Evolutionary conservation across 2,329 filamentous ascomycete genomes (phyloP).

Genomic region (Pseudocercospora musae): DNA sequence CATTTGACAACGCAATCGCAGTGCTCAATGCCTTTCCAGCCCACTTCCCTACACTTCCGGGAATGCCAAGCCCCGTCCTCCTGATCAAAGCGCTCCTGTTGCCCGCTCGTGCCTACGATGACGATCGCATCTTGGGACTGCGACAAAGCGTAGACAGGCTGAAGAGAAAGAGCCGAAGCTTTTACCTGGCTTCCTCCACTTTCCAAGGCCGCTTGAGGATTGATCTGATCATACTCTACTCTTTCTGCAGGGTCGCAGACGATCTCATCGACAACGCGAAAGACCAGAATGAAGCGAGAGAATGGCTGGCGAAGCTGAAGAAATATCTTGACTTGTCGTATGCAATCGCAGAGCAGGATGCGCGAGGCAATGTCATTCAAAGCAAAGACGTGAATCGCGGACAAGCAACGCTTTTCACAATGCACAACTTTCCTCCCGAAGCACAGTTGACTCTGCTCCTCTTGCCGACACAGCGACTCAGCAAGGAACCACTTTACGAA

Average conservation of each 20-base stretch:
- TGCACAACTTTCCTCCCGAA: constrained; percentile 51
- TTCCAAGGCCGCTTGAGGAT: constrained; percentile 66
- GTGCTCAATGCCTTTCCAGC: constrained; percentile 62
- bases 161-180: constrained; percentile 65
- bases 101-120: constrained; percentile 53
- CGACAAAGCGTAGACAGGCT: constrained; percentile 58
- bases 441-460: constrained; percentile 56
- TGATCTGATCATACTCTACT: constrained; percentile 67
- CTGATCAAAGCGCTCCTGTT: constrained; percentile 54
- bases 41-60: constrained; percentile 52
- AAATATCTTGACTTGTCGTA: constrained; percentile 57
- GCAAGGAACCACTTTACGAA: constrained; percentile 58
- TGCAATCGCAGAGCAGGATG: constrained; percentile 24
- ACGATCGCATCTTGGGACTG: constrained; percentile 56
- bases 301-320: constrained; percentile 59
- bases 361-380: constrained; percentile 27
- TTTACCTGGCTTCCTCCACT: constrained; percentile 67
- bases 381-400: constrained; percentile 33
- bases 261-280: constrained; percentile 67
- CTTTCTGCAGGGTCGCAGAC: constrained; percentile 70
- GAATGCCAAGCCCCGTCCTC: constrained; percentile 48
- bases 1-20: constrained; percentile 67
- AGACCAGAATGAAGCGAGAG: constrained; percentile 50
- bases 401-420: constrained; percentile 40
- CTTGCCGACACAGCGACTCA: constrained; percentile 57